Conservation (phyloP, 768 basidiomycete genomes). For the Clathrus columnatus region DNA sequence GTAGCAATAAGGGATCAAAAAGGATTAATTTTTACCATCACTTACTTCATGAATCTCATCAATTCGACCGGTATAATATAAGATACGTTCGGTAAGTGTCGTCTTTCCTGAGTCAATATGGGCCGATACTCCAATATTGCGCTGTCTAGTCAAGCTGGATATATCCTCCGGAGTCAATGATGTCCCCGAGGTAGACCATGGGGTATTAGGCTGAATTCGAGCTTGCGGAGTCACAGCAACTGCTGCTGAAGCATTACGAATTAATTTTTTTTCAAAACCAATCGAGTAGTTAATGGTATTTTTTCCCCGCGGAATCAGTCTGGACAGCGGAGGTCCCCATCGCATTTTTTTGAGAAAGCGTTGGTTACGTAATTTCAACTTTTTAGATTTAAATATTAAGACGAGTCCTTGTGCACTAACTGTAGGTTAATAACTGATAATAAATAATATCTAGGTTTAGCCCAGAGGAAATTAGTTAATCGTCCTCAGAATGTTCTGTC, state of each 20-base stretch:
- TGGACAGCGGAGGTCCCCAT: not conserved
- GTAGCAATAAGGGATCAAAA: not conserved
- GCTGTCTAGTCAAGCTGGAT: constrained; percentile 58
- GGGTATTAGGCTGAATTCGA: not conserved
- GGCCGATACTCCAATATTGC: constrained; percentile 94
- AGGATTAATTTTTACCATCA: constrained; percentile 4
- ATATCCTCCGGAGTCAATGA: constrained; percentile 56
- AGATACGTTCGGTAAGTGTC: constrained; percentile 89
- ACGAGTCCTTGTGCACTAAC: not conserved
- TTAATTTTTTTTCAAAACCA: no score
- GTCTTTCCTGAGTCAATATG: constrained; percentile 98
- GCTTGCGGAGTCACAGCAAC: constrained; percentile 9
- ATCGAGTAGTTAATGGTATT: no score
- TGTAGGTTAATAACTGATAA: not conserved
- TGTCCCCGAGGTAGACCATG: not conserved
- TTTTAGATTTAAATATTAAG: not conserved
- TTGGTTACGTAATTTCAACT: not conserved
- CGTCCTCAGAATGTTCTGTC: not conserved
- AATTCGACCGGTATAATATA: constrained; percentile 95
- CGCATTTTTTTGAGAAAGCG: not conserved
- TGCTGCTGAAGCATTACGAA: constrained; percentile 8
- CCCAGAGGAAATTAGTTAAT: not conserved
- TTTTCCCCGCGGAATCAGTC: not conserved
- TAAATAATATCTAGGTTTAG: not conserved
- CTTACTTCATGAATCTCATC: constrained; percentile 92